A percentile compares a stretch with the other conserved stretches of the same genome.
phyloP scores from a whole-genome alignment of 805 yeast species.

The Suhomyces prunicola region DNA sequence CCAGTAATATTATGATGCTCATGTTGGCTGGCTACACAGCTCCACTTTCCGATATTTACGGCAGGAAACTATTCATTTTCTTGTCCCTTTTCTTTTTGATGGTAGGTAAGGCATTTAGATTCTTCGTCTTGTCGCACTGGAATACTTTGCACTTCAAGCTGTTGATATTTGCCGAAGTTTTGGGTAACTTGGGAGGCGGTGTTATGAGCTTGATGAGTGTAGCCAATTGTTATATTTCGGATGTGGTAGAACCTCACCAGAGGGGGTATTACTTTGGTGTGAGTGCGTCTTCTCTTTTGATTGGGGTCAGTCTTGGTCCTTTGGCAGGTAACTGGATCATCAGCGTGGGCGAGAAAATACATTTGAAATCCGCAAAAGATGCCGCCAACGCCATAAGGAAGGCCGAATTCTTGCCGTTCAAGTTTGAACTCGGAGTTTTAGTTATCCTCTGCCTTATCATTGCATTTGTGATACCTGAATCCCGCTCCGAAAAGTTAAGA shows the following conservation, averaged over 20 bases:
- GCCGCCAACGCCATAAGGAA: not conserved
- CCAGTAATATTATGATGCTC: constrained; percentile 3
- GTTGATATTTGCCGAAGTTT: not conserved
- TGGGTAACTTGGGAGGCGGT: constrained; percentile 8
- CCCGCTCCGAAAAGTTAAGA: constrained; percentile 12
- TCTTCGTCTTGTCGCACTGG: not conserved
- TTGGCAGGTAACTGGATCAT: constrained; percentile 2
- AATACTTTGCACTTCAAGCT: not conserved
- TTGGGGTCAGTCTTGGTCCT: constrained; percentile 10
- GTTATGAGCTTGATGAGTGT: constrained; percentile 1
- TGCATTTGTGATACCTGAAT: constrained; percentile 16
- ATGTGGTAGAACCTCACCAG: constrained; percentile 6
- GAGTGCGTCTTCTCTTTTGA: constrained; percentile 1
- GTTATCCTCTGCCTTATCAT: constrained; percentile 6
- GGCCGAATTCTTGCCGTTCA: constrained; percentile 15
- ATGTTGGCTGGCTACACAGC: constrained; percentile 6
- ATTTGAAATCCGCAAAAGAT: not conserved
- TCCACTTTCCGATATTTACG: constrained; percentile 9
- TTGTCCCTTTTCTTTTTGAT: not conserved
- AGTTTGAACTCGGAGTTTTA: constrained; percentile 10
- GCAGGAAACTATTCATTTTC: constrained; percentile 6
- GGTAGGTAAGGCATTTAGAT: not conserved
- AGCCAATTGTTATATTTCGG: constrained; percentile 8
- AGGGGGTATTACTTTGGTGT: constrained; percentile 8
- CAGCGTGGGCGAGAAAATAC: not conserved